Conservation (phyloP, 352 stramenopile species). For the Pythium coloratum region DNA sequence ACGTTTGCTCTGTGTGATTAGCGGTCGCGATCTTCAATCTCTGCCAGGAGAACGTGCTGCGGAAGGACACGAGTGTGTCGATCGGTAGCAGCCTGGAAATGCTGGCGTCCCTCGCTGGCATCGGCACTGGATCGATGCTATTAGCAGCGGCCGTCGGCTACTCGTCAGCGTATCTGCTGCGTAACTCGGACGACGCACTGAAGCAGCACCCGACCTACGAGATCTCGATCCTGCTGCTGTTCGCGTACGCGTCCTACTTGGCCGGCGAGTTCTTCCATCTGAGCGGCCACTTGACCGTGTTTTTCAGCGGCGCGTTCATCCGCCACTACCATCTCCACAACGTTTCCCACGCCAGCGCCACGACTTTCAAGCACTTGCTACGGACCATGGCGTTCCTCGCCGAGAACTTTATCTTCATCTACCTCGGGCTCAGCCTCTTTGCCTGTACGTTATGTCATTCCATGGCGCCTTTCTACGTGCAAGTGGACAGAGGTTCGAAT, state of each 20-base stretch:
- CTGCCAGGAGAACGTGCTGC: slow-evolving; percentile 31
- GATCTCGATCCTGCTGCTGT: slow-evolving; percentile 72
- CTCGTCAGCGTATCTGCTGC: slow-evolving; percentile 38
- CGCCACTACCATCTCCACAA: slow-evolving; percentile 49
- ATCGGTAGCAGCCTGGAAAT: slow-evolving; percentile 18
- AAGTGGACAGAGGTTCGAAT: slow-evolving; percentile 4
- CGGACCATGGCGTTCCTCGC: slow-evolving; percentile 41
- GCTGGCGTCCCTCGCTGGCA: slow-evolving; percentile 26
- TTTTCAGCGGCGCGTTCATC: slow-evolving; percentile 80
- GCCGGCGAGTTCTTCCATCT: slow-evolving; percentile 60
- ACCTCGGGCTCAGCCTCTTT: slow-evolving; percentile 42
- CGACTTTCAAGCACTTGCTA: slow-evolving; percentile 39
- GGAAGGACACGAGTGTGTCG: slow-evolving; percentile 32
- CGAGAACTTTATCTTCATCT: slow-evolving; percentile 51
- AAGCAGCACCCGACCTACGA: slow-evolving; percentile 58
- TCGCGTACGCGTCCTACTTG: slow-evolving; percentile 74
- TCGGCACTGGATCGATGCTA: slow-evolving; percentile 43
- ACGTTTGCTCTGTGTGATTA: slow-evolving; percentile 8
- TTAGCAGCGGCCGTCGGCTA: slow-evolving; percentile 47
- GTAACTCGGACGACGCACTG: slow-evolving; percentile 39
- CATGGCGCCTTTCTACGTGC: background rate
- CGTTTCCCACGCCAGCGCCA: slow-evolving; percentile 31
- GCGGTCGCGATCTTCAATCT: slow-evolving; percentile 33
- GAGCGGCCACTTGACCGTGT: slow-evolving; percentile 89
- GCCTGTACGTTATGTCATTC: slow-evolving; percentile 24